A percentile compares a stretch with the other conserved stretches of the same genome.
Evolutionary conservation across 176 grass and related monocot species (phyloP).

Genomic region (Musa acuminata): DNA sequence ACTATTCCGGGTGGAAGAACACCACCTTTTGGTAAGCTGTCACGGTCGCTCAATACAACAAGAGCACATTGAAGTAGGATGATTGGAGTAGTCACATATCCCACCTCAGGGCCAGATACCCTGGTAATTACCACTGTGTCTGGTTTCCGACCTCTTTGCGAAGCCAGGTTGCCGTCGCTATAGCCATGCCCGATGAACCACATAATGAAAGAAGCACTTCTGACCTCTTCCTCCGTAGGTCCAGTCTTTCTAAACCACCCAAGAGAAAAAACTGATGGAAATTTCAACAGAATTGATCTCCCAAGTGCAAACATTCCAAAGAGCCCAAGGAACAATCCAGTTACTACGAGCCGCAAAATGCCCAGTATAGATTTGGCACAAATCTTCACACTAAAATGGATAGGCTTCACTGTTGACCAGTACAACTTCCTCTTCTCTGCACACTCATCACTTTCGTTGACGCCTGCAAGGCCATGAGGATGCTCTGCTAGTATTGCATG

Average conservation of each 20-base stretch:
- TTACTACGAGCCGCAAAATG: conserved; percentile 26
- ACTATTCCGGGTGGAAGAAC: conserved; percentile 49
- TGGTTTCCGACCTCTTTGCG: conserved; percentile 32
- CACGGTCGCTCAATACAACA: conserved; percentile 49
- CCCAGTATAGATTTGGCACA: conserved; percentile 42
- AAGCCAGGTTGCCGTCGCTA: conserved; percentile 23
- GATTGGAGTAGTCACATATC: conserved; percentile 75
- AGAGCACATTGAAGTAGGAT: conserved; percentile 67
- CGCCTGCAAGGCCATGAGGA: conserved; percentile 52
- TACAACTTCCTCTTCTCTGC: conserved; percentile 37
- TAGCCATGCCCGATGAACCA: conserved; percentile 65
- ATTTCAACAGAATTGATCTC: conserved; percentile 64
- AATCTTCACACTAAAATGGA: conserved; percentile 68
- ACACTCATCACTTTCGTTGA: conserved; percentile 46
- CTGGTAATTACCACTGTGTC: conserved; percentile 66
- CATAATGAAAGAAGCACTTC: conserved; percentile 74
- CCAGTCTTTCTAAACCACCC: conserved; percentile 58
- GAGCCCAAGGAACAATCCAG: conserved; percentile 48
- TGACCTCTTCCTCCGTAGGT: conserved; percentile 67
- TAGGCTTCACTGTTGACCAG: conserved; percentile 69
- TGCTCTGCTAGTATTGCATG: conserved; percentile 41
- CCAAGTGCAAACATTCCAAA: conserved; percentile 46
- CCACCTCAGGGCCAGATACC: conserved; percentile 63
- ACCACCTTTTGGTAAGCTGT: conserved; percentile 62
- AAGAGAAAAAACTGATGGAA: conserved; percentile 56